These are phyloP conservation scores for Rhodotorula taiwanensis DNA, from an alignment of 768 basidiomycete species.

Conservation along the genomic window DNA sequence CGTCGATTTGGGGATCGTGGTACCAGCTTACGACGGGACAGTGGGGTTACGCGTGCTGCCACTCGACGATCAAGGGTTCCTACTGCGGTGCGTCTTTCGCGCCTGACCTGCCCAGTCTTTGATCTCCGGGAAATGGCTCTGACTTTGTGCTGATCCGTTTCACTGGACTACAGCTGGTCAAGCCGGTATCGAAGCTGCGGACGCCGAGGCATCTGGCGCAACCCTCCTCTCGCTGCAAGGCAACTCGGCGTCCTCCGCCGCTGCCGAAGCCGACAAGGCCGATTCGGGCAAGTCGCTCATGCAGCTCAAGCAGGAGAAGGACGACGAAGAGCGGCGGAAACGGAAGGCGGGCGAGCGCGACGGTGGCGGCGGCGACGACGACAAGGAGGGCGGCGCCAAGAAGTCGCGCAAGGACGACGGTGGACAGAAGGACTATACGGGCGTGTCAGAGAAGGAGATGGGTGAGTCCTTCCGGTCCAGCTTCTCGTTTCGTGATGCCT, in stretches of 20 bases:
- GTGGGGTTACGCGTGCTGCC: constrained; percentile 97
- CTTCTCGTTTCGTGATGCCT: not conserved
- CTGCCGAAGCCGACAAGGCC: not conserved
- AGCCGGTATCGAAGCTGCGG: constrained; percentile 29
- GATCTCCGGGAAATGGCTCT: no score
- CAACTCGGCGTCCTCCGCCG: not conserved
- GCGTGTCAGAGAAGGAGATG: constrained; percentile 35
- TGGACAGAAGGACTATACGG: constrained; percentile 23
- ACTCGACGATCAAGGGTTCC: constrained; percentile 59
- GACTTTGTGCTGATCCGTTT: not conserved
- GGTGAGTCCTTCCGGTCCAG: not conserved
- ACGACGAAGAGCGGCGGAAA: constrained; percentile 52
- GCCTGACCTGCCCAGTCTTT: no score
- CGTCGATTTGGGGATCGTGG: constrained; percentile 95
- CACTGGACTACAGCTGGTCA: constrained; percentile 17
- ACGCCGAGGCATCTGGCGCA: constrained; percentile 5
- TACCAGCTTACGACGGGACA: constrained; percentile 61
- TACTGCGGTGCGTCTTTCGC: constrained; percentile 37
- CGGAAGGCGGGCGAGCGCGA: not conserved
- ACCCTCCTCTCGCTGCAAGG: not conserved
- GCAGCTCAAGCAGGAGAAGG: constrained; percentile 58
- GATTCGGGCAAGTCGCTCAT: constrained; percentile 76
- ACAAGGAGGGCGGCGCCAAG: constrained; percentile 5
- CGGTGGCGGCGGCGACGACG: constrained; percentile 49
- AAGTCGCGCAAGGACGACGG: constrained; percentile 4